Evolutionary conservation across 1,139 yeast genomes (phyloP).

Genomic region (Geotrichum citri-aurantii): DNA sequence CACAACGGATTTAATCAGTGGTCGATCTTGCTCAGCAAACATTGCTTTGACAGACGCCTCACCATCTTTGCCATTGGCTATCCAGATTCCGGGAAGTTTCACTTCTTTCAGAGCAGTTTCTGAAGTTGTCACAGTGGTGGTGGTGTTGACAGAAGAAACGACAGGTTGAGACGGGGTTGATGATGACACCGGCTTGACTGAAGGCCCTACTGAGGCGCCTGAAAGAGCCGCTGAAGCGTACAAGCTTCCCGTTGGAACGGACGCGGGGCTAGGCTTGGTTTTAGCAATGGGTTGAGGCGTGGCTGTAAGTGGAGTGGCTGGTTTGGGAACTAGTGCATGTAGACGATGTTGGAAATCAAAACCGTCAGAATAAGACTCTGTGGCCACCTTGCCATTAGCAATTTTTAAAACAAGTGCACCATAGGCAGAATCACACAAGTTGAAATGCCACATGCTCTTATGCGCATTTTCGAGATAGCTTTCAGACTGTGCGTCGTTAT

Average conservation of each 20-base stretch:
- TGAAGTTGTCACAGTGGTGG: background rate
- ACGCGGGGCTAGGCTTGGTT: conserved; percentile 9
- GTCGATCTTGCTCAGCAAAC: conserved; percentile 35
- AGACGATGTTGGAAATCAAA: conserved; percentile 46
- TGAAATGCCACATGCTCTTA: conserved; percentile 73
- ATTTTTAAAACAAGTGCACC: conserved; percentile 42
- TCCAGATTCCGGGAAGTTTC: conserved; percentile 38
- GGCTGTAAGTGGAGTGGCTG: background rate
- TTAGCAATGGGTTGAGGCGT: conserved; percentile 6
- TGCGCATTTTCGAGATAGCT: conserved; percentile 59
- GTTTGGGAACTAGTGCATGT: background rate
- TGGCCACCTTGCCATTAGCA: conserved; percentile 40
- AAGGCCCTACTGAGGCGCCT: background rate
- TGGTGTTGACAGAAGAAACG: background rate
- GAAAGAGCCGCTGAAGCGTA: background rate
- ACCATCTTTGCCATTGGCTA: conserved; percentile 35
- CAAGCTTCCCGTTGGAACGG: conserved; percentile 7
- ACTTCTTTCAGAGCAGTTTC: background rate
- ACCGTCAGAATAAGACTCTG: conserved; percentile 44
- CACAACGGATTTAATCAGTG: conserved; percentile 30
- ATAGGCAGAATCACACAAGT: conserved; percentile 54
- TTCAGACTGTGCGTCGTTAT: conserved; percentile 1
- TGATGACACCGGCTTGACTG: conserved; percentile 7
- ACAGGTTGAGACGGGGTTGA: background rate
- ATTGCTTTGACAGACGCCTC: conserved; percentile 33